Base-by-base conservation (phyloP, 176 grass and related monocot genomes). In the Bothriochloa decipiens region DNA sequence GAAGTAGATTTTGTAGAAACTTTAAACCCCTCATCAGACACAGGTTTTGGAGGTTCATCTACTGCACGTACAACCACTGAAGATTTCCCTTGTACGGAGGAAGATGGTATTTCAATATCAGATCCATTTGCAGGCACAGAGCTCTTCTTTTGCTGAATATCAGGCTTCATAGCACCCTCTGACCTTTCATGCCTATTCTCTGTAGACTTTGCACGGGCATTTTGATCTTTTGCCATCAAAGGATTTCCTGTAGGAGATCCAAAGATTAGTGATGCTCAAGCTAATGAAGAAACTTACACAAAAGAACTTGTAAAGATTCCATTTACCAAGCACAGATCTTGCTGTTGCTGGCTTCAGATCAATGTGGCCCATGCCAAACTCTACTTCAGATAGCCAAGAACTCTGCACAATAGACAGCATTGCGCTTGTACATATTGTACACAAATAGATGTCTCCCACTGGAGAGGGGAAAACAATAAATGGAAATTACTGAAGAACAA, bases 301-400 rank as follows among this genome's bases (percentile, higher is more conserved):
- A 77, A 68, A 43, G 4, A 70, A 15, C 28, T 76, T 74, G 28
- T 83, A 50, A 17, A 57, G n/a, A 50, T 83, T 82, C 40, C 74
- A 72, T 79, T 84, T 92, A 99, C 97, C 93, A 82, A 81, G 41
- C 70, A 82, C 65, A 81, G 82, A 57, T 94, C 95, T 96, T 83
- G 88, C 68, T 42, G 84, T 86, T 17, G 61, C 84, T 86, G 88
- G 91, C 79, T 94, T 99, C 72, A 90, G 76, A 80, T 96, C 97
- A 85, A 99, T 85, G 76, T 92, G 81, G 45, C 93, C 93, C 97
- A 96, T 94, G 63, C 90, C 89, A 92, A 99, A 99, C 71, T 94
- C 96, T 87, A 96, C 96, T 55, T 99, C 96, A 91, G 96, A 92
- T 84, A 99, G 81, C 96, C 96, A 99, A 84, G 93, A 91, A 71